Conservation (phyloP, 1,284 basidiomycete species). For the Afroboletus lepidellus region DNA sequence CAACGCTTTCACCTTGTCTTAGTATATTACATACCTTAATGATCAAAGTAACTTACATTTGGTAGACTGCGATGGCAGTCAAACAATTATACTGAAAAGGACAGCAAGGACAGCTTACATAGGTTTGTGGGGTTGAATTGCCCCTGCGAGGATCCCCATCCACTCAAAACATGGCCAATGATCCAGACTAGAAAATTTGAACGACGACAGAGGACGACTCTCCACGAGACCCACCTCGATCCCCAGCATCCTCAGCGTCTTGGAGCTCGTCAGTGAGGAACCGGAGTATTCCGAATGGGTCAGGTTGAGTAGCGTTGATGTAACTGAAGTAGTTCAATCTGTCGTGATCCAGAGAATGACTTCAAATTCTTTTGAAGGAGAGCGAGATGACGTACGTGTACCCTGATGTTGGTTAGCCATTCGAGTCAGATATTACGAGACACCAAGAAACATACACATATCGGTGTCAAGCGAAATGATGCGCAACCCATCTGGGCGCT, state of each 20-base stretch:
- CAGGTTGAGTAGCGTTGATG: constrained; percentile 68
- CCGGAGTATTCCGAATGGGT: constrained; percentile 71
- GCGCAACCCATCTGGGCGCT: constrained; percentile 62
- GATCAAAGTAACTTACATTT: constrained; percentile 47
- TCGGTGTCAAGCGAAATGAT: constrained; percentile 78
- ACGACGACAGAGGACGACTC: not conserved
- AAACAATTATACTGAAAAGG: not conserved
- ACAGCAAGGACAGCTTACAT: constrained; percentile 45
- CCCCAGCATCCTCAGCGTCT: constrained; percentile 65
- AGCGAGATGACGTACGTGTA: constrained; percentile 35
- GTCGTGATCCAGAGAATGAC: constrained; percentile 7
- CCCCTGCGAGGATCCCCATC: constrained; percentile 66
- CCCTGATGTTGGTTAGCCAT: constrained; percentile 13
- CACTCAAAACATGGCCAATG: constrained; percentile 71
- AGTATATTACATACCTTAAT: not conserved
- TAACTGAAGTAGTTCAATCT: constrained; percentile 72
- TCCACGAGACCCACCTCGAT: constrained; percentile 44
- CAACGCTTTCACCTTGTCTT: constrained; percentile 49
- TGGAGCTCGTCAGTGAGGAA: constrained; percentile 82
- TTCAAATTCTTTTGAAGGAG: not conserved
- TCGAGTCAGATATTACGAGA: not conserved
- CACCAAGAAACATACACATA: constrained; percentile 46
- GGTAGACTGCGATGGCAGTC: constrained; percentile 50
- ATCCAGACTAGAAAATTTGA: constrained; percentile 61
- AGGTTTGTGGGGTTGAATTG: constrained; percentile 59